Evolutionary conservation across 1,284 basidiomycete species (phyloP).

Genomic region (Melampsora americana): DNA sequence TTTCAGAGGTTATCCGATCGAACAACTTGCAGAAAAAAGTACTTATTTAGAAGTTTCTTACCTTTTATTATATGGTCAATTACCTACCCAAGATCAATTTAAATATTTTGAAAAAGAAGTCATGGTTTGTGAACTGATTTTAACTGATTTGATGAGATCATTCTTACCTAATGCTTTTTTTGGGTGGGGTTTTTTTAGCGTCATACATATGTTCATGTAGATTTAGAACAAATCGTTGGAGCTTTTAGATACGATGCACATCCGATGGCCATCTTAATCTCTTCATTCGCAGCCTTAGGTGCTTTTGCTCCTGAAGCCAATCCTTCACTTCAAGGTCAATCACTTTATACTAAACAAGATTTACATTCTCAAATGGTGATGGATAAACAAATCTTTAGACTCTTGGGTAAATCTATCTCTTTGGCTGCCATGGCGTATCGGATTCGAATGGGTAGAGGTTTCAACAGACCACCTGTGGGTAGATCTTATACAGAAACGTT

Average conservation of each 20-base stretch:
- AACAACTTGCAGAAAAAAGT: constrained; percentile 73
- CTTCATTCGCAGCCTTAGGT: constrained; percentile 76
- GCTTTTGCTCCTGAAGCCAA: constrained; percentile 70
- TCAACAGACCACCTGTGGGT: constrained; percentile 76
- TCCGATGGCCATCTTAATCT: constrained; percentile 80
- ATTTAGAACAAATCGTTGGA: constrained; percentile 65
- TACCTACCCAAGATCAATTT: constrained; percentile 68
- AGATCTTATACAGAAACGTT: constrained; percentile 76
- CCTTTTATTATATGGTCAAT: constrained; percentile 76
- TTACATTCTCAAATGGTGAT: constrained; percentile 65
- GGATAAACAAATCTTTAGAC: constrained; percentile 82
- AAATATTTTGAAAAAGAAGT: constrained; percentile 68
- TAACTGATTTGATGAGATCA: too few relatives aligned
- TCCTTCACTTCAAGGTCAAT: constrained; percentile 64
- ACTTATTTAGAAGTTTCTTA: constrained; percentile 77
- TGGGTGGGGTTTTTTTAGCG: constrained; percentile 55
- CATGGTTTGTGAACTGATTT: constrained; percentile 56
- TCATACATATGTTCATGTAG: constrained; percentile 71
- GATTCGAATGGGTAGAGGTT: constrained; percentile 77
- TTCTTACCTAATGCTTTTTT: not conserved
- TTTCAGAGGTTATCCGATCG: constrained; percentile 80
- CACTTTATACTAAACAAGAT: constrained; percentile 66
- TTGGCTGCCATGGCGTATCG: constrained; percentile 86
- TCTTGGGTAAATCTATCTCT: constrained; percentile 81
- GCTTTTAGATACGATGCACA: constrained; percentile 47